Percentiles rank a stretch among this genome's conserved stretches.
These are phyloP conservation scores for Coniochaeta prunicola DNA, from an alignment of 2,329 filamentous ascomycete genomes.

Conservation along the genomic window DNA sequence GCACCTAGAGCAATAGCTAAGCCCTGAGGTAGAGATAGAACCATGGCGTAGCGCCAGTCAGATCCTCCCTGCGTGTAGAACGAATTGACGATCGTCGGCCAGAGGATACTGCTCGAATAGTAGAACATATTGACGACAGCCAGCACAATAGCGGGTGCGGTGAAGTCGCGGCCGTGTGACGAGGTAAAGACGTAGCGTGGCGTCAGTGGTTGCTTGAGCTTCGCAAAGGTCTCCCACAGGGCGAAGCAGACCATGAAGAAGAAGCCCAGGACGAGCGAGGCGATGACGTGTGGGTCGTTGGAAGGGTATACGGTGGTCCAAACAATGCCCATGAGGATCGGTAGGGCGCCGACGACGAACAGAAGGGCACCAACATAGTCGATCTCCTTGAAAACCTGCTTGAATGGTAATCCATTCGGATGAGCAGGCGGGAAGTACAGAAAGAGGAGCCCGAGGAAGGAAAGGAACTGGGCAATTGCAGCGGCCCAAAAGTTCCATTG, in stretches of 20 bases:
- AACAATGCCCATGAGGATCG: not conserved
- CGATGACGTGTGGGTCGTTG: not conserved
- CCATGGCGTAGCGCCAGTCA: conserved; percentile 24
- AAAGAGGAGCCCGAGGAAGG: not conserved
- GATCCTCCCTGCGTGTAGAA: conserved; percentile 30
- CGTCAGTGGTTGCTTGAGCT: not conserved
- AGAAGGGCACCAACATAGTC: not conserved
- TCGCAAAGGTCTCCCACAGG: not conserved
- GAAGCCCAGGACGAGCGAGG: not conserved
- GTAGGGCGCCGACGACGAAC: not conserved
- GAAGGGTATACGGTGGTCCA: not conserved
- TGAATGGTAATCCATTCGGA: not conserved
- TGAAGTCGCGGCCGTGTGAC: not conserved
- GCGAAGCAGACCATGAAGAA: not conserved
- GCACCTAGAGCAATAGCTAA: conserved; percentile 36
- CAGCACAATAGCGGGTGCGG: conserved; percentile 5
- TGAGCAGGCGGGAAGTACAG: not conserved
- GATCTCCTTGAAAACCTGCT: not conserved
- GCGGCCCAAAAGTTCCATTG: not conserved
- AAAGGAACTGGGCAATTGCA: not conserved
- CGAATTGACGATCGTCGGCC: conserved; percentile 36
- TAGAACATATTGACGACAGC: conserved; percentile 6
- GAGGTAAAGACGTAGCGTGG: not conserved
- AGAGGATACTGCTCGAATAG: conserved; percentile 17
- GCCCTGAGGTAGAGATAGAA: conserved; percentile 34